These are phyloP conservation scores for Microsporum ferrugineum DNA, from an alignment of 2,329 filamentous ascomycete genomes.

Conservation along the genomic window DNA sequence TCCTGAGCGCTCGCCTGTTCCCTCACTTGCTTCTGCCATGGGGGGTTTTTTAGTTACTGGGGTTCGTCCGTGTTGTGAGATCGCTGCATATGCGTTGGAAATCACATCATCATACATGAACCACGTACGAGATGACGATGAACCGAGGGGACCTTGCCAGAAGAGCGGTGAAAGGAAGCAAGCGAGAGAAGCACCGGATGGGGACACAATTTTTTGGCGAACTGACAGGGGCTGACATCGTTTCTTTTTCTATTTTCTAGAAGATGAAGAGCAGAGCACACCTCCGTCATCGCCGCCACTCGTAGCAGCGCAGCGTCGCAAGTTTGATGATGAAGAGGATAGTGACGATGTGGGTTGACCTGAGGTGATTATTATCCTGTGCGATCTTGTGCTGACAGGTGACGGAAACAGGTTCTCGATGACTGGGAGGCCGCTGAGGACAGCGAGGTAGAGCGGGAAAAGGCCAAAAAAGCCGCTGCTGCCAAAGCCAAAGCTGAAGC, in stretches of 20 bases:
- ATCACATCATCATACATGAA: slow-evolving; percentile 1
- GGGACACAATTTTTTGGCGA: neutral
- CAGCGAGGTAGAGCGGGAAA: slow-evolving; percentile 92
- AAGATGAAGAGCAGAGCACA: slow-evolving; percentile 45
- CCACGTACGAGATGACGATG: neutral
- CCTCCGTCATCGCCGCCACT: slow-evolving; percentile 37
- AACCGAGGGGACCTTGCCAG: neutral
- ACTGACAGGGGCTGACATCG: slow-evolving; percentile 4
- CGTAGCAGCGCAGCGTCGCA: slow-evolving; percentile 44
- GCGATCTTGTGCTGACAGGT: neutral
- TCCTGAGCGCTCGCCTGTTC: neutral
- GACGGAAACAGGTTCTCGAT: slow-evolving; percentile 60
- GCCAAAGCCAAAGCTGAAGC: slow-evolving; percentile 82
- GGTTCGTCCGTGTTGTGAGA: neutral
- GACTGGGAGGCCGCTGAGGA: slow-evolving; percentile 96
- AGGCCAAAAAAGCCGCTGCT: slow-evolving; percentile 74
- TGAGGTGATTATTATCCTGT: slow-evolving; percentile 5
- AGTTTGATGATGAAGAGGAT: slow-evolving; percentile 90
- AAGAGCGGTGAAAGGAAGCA: neutral
- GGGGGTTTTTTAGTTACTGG: neutral
- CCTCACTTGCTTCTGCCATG: neutral
- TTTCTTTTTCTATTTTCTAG: slow-evolving; percentile 12
- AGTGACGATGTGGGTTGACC: slow-evolving; percentile 56
- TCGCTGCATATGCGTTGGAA: slow-evolving; percentile 1
- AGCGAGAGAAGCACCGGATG: neutral